These are phyloP conservation scores for Myriosclerotinia duriaeana DNA, from an alignment of 2,329 filamentous ascomycete genomes.

Conservation along the genomic window DNA sequence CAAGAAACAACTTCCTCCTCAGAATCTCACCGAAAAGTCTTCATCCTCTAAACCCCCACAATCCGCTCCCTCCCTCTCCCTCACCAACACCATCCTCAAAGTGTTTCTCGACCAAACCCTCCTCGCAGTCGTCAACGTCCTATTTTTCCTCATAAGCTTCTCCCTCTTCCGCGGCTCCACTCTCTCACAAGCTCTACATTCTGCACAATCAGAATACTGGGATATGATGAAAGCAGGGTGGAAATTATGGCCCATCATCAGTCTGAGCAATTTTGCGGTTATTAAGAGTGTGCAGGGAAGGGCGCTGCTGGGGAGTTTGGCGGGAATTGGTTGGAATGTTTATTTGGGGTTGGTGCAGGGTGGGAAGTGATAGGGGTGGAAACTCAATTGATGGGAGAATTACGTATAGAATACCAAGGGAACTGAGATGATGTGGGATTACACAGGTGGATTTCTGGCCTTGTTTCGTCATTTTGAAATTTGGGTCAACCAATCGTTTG, in stretches of 20 bases:
- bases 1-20: conserved; percentile 38
- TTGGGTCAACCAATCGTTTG: background rate
- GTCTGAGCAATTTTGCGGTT: conserved; percentile 65
- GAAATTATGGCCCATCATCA: conserved; percentile 71
- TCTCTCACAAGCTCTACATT: conserved; percentile 47
- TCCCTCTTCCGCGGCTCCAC: conserved; percentile 43
- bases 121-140: conserved; percentile 61
- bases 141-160: conserved; percentile 61
- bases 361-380: conserved; percentile 10
- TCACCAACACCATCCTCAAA: conserved; percentile 18
- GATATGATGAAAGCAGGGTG: conserved; percentile 67
- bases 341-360: conserved; percentile 67
- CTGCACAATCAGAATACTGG: conserved; percentile 57
- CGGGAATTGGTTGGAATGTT: conserved; percentile 72
- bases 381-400: too few species aligned
- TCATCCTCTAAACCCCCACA: background rate
- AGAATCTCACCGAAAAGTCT: background rate
- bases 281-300: conserved; percentile 69
- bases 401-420: too few species aligned
- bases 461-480: background rate
- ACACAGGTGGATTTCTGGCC: background rate
- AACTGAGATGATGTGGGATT: background rate
- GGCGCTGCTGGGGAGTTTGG: conserved; percentile 68
- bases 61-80: conserved; percentile 47
- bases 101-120: conserved; percentile 63